Base-by-base conservation (phyloP, 257 asterid species). In the Hygrophila difformis region DNA sequence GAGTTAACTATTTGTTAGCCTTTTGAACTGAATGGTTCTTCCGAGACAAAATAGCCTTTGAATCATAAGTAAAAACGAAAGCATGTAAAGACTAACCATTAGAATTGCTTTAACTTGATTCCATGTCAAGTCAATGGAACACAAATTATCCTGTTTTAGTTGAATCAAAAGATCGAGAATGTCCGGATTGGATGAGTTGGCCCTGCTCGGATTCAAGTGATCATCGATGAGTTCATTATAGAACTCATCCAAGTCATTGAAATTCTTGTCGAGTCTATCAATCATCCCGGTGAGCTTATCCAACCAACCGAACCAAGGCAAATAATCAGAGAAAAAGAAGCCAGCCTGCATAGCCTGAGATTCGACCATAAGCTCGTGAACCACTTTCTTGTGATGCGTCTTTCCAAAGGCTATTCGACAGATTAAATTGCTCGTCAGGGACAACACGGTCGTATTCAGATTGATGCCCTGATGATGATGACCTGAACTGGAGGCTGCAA, bases 361-460 rank as follows among this genome's bases (percentile, higher is more conserved):
- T 5, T 66, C 77, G 7, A 57, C 20, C 73, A 70, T 60, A 4
- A 65, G 67, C n/a, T 49, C 67, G 22, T 65, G 4, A 70, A 65
- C 41, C 46, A 24, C 61, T 8, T 18, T 42, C 11, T 29, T 49
- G 0, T 26, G 49, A 3, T 0, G 12, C 29, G 1, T 44, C 62
- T 44, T 69, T 0, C 71, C 71, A 15, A 69, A 69, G 2, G 75
- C 76, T 2, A 42, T 7, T 24, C 72, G 18, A 8, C 76, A 50
- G 36, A 69, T 64, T 9, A 69, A 14, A 9, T 23, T 45, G 46
- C 65, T 56, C 2, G 72, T 45, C 0, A 69, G 10, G 1, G 47
- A 23, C 52, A 69, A 0, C 51, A 51, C 29, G 2, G 18, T 29
- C 35, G 10, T 36, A 10, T 55, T 59, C 18, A 69, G 4, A 16